Conservation (phyloP, 768 basidiomycete genomes). For the Psilocybe cubensis region DNA sequence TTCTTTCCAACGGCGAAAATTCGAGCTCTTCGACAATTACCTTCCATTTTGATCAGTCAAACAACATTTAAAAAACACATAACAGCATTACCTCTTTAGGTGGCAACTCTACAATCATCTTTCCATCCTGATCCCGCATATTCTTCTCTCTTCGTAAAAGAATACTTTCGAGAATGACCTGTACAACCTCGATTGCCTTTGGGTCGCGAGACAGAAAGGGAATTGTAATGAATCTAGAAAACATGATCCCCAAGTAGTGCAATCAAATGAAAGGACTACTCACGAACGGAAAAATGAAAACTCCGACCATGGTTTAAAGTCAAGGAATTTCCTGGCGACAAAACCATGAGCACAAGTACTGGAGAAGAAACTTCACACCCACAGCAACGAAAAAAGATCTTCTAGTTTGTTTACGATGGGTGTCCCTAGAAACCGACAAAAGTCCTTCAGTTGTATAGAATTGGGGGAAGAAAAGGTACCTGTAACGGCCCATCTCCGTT, state of each 20-base stretch:
- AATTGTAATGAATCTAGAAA: conserved; percentile 78
- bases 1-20: conserved; percentile 80
- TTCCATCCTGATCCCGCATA: conserved; percentile 87
- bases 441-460: neutral
- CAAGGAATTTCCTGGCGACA: conserved; percentile 66
- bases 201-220: conserved; percentile 92
- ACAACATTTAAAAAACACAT: neutral
- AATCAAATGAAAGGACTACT: conserved; percentile 24
- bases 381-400: conserved; percentile 87
- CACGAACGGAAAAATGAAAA: conserved; percentile 90
- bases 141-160: conserved; percentile 91
- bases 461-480: conserved; percentile 40
- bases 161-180: conserved; percentile 89
- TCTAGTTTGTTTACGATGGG: conserved; percentile 95
- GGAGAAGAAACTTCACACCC: neutral
- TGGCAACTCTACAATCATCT: conserved; percentile 87
- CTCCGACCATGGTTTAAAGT: conserved; percentile 81
- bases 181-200: conserved; percentile 93
- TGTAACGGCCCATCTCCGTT: conserved; percentile 89
- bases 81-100: conserved; percentile 65
- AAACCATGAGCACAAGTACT: neutral
- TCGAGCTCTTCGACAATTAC: conserved; percentile 73
- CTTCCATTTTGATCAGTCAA: conserved; percentile 37
- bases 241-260: neutral
- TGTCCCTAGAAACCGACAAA: conserved; percentile 54